Evolutionary conservation across 2,329 filamentous ascomycete genomes (phyloP), one percentile per base, ranked within the genome.

Genomic region (Calonectria multiphialidica): DNA sequence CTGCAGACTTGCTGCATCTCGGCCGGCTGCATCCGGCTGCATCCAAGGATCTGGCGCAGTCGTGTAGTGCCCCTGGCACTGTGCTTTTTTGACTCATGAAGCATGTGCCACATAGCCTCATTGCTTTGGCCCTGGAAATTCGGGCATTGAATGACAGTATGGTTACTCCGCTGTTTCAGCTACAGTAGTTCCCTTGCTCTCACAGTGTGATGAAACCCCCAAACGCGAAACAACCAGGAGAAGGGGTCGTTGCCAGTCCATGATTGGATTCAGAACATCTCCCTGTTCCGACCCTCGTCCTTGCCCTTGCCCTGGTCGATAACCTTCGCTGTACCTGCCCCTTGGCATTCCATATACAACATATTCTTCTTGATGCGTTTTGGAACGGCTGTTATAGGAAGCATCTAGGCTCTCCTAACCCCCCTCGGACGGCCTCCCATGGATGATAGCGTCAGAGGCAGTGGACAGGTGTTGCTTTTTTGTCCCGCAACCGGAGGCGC

Each of bases 131-230:
- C 45, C 16, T 66, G 15, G 35, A 68, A 37, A 67, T 63, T 42
- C 30, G n/a, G 37, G 66, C 35, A 45, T 70, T 49, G 59, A 66
- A n/a, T 61, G 42, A 21, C 40, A 47, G 44, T 15, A 47, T 68
- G 49, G 44, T 42, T 55, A 71, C 72, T 72, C 72, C 71, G 74
- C 74, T 79, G 77, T 79, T 79, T 79, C 76, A 79, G 66, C 72
- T 73, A 78, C 62, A 75, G 70, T 77, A 37, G 70, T 28, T 69
- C 76, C 68, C 68, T 65, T 9, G 33, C 49, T 28, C 45, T 47
- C 55, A 18, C 47, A 45, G 18, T 47, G 47, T 50, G 66, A 72
- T 75, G 75, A 78, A 76, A 78, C 75, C 50, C 66, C 71, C 75
- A 69, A 75, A 72, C 65, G 68, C 74, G 74, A 78, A 78, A 79